phyloP scores from a whole-genome alignment of 305 asterid genomes.

The Stenogyne calaminthoides region DNA sequence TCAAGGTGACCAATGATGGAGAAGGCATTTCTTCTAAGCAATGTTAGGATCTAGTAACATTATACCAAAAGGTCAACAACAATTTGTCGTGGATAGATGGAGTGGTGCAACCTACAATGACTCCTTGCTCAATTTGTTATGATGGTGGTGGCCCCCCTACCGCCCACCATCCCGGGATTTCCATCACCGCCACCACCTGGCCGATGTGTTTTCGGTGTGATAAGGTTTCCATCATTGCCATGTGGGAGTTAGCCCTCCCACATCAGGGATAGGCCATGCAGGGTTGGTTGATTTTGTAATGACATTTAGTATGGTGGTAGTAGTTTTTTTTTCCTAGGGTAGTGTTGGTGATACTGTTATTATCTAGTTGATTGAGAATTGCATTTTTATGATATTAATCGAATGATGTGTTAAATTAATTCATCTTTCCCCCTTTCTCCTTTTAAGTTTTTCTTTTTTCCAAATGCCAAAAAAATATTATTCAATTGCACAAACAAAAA shows the following conservation, averaged over 20 bases:
- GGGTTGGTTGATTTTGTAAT: constrained; percentile 15
- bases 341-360: neutral
- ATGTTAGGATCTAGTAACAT: constrained; percentile 63
- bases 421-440: neutral
- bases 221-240: constrained; percentile 11
- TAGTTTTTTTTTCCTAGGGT: constrained; percentile 1
- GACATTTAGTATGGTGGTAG: constrained; percentile 15
- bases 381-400: neutral
- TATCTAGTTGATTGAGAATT: constrained; percentile 17
- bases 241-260: constrained; percentile 11
- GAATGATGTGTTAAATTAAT: neutral
- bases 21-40: constrained; percentile 60
- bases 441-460: no score
- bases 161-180: no score
- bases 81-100: constrained; percentile 85
- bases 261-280: constrained; percentile 18
- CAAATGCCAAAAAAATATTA: no score
- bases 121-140: constrained; percentile 34
- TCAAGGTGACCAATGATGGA: constrained; percentile 48
- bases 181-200: constrained; percentile 2
- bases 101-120: constrained; percentile 41
- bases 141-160: constrained; percentile 23
- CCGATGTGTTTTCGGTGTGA: no score
- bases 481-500: no score
- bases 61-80: constrained; percentile 52